Evolutionary conservation across 441 rosid genomes (phyloP), one percentile per base, ranked within the genome.

Genomic region (Capsella rubella): DNA sequence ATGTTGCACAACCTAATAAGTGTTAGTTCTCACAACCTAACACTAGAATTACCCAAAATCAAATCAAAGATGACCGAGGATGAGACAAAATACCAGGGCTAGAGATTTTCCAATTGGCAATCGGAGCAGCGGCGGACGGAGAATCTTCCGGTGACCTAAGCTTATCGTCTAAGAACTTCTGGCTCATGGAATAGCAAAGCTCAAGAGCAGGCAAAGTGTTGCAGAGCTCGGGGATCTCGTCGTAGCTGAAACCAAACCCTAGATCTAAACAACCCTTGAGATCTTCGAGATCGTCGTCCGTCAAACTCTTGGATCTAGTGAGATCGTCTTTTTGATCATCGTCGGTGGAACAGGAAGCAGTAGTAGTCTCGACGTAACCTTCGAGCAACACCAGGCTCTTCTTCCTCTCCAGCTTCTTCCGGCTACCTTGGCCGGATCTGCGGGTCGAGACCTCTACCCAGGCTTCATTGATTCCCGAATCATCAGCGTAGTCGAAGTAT

Each of bases 61-160:
- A 39, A 37, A 27, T n/a, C 34, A 5, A 3, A 31, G 28, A 49
- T 11, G 31, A 37, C n/a, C 21, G 12, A 59, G 5, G 10, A 63
- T 15, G 21, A 64, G 40, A 25, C 27, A 68, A 65, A 81, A 6
- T 57, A 91, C 98, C 97, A 54, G 98, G 98, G 73, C 95, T 88
- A 56, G 97, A 93, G 79, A 93, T 91, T 87, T 89, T 90, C 98
- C 98, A 93, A 64, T 78, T 93, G n/a, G 97, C 94, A 73, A 91
- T 80, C 15, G 95, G 90, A 69, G 83, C 71, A 69, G 83, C 69
- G 46, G 89, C 53, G 16, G 76, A 40, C 3, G 67, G 61, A 42
- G 85, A 43, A 35, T 87, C 91, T 28, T 79, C 34, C 35, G 37
- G 45, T 64, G 46, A 49, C 2, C 81, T 82, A 18, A 82, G 86